Evolutionary conservation across 495 filamentous ascomycete genomes (phyloP), one percentile per base, ranked within the genome.

Genomic region (Hypoxylon subgilvum): DNA sequence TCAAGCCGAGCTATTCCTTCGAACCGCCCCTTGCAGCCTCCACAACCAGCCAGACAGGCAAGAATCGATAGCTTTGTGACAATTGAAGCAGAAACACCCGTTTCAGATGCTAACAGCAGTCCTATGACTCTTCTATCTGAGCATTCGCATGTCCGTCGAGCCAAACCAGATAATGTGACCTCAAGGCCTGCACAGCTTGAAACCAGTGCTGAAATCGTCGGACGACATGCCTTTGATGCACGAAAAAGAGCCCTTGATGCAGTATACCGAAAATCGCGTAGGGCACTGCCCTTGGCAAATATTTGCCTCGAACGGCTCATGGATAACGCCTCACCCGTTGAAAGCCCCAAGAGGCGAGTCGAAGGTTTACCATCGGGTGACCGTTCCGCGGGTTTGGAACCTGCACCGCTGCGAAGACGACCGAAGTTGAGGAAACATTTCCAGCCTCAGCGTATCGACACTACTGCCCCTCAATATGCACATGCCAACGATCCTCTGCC

Each of bases 391-490:
- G 7, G 72, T 0, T 10, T 69, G 18, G 52, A 68, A 28, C 53
- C 66, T 6, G 61, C 27, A 59, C 52, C 61, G 64, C 23, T 38
- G 63, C 52, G 56, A 50, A 54, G 41, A 44, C 72, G 64, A 31
- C 32, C 66, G 3, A 71, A 67, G 28, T 64, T 62, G 3, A 69
- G 77, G 38, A 88, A 84, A 53, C 75, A 77, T 47, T 66, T 71
- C 2, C 69, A 61, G 0, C 87, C 87, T 19, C 76, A 63, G n/a
- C 76, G 75, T 6, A 32, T 89, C 13, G 78, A 88, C 51, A 52
- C 66, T 36, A 71, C 74, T 16, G 74, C 76, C 23, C 73, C 79
- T 35, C 74, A 76, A 25, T 82, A 78, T 57, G 61, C 66, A 28
- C 77, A 79, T 19, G 79, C 78, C 4, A 76, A 78, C 49, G 75